phyloP scores from a whole-genome alignment of 768 basidiomycete species.

The Kwoniella newhampshirensis region DNA sequence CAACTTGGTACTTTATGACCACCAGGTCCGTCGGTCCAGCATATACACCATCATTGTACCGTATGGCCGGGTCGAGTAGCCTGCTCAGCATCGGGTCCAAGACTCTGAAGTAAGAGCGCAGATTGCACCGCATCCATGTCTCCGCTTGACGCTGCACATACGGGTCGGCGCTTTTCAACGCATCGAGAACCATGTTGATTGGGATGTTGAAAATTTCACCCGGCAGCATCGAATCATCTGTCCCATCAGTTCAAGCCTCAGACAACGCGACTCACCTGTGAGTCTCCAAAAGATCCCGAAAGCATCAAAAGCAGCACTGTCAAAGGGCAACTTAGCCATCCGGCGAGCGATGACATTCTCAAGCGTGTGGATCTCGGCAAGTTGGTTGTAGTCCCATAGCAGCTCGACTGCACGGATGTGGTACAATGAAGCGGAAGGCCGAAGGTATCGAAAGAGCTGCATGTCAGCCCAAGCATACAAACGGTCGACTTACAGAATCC shows the following conservation, averaged over 20 bases:
- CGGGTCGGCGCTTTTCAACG: slow-evolving; percentile 73
- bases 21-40: slow-evolving; percentile 75
- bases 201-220: slow-evolving; percentile 81
- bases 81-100: slow-evolving; percentile 74
- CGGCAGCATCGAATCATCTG: slow-evolving; percentile 74
- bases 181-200: slow-evolving; percentile 82
- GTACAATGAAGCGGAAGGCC: slow-evolving; percentile 65
- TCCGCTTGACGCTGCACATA: slow-evolving; percentile 75
- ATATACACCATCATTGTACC: slow-evolving; percentile 61
- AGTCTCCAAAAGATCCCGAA: slow-evolving; percentile 92
- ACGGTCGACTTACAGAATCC: slow-evolving; percentile 20
- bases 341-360: slow-evolving; percentile 61
- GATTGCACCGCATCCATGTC: slow-evolving; percentile 94
- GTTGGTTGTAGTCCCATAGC: slow-evolving; percentile 63
- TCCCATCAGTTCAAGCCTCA: slow-evolving; percentile 2
- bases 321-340: slow-evolving; percentile 62
- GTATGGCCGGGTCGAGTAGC: slow-evolving; percentile 16
- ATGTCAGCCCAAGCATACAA: slow-evolving; percentile 1
- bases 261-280: slow-evolving; percentile 61
- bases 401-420: slow-evolving; percentile 78
- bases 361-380: slow-evolving; percentile 35
- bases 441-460: slow-evolving; percentile 73
- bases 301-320: slow-evolving; percentile 67
- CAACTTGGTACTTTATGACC: slow-evolving; percentile 69
- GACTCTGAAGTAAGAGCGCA: slow-evolving; percentile 87